These are phyloP conservation scores for Apiospora arundinis DNA, from an alignment of 2,329 filamentous ascomycete species.

Conservation along the genomic window DNA sequence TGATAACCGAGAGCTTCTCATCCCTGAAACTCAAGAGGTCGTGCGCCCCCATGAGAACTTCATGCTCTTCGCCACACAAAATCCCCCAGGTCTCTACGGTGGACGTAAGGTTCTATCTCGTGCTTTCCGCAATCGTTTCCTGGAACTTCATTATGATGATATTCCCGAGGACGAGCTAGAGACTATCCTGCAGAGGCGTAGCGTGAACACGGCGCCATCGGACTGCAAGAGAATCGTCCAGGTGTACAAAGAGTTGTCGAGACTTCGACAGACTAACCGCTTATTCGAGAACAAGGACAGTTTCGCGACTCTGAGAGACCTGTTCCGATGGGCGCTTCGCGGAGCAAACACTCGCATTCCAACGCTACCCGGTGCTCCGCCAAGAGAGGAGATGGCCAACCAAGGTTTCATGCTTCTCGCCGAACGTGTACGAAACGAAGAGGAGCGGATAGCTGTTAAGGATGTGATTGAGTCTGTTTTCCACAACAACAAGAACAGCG, in stretches of 20 bases:
- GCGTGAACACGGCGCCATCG: constrained; percentile 84
- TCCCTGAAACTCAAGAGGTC: constrained; percentile 95
- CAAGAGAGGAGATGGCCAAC: constrained; percentile 79
- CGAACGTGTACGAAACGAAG: constrained; percentile 89
- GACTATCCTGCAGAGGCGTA: constrained; percentile 86
- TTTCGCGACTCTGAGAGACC: constrained; percentile 92
- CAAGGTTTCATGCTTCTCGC: constrained; percentile 97
- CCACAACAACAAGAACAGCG: constrained; percentile 32
- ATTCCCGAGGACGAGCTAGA: constrained; percentile 95
- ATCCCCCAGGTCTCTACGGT: constrained; percentile 93
- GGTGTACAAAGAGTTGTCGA: constrained; percentile 91
- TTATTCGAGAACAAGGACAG: constrained; percentile 97
- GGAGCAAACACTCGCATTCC: constrained; percentile 70
- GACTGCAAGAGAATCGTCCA: constrained; percentile 91
- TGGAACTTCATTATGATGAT: constrained; percentile 97
- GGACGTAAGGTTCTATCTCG: constrained; percentile 91
- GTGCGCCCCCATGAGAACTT: constrained; percentile 93
- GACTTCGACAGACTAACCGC: constrained; percentile 85
- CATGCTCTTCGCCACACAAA: constrained; percentile 98
- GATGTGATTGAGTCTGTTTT: constrained; percentile 88
- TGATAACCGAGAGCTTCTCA: constrained; percentile 93
- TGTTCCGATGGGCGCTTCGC: constrained; percentile 93
- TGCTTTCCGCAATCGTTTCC: constrained; percentile 94
- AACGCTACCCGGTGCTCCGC: constrained; percentile 23
- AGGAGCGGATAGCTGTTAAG: constrained; percentile 86